Evolutionary conservation across 805 yeast genomes (phyloP).

Genomic region (Pichia cephalocereana): DNA sequence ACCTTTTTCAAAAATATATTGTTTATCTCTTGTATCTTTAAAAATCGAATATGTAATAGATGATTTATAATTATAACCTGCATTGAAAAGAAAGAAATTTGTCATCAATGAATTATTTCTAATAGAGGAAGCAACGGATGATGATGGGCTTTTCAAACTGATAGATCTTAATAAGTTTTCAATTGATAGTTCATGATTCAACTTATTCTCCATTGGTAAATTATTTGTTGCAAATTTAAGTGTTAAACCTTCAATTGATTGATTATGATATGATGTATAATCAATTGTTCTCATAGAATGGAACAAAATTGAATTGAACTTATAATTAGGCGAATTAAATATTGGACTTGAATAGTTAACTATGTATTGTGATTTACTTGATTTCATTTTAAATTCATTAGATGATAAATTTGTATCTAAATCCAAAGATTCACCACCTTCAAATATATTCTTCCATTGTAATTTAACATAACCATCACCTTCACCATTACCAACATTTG

Average conservation of each 20-base stretch:
- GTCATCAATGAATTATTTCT: constrained; percentile 25
- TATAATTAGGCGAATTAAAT: constrained; percentile 30
- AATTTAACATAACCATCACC: constrained; percentile 88
- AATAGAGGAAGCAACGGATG: constrained; percentile 9
- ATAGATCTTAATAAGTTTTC: constrained; percentile 38
- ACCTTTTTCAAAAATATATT: constrained; percentile 36
- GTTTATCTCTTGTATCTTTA: constrained; percentile 37
- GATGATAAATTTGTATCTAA: constrained; percentile 36
- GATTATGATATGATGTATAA: constrained; percentile 37
- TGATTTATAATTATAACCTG: constrained; percentile 39
- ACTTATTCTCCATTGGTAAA: constrained; percentile 19
- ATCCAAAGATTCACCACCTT: constrained; percentile 44
- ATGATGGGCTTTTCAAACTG: constrained; percentile 9
- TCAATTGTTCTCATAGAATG: constrained; percentile 39
- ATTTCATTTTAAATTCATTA: constrained; percentile 38
- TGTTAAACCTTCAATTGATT: constrained; percentile 34
- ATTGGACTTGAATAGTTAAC: constrained; percentile 40
- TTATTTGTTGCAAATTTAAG: constrained; percentile 31
- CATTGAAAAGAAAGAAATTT: constrained; percentile 27
- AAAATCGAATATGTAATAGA: constrained; percentile 31
- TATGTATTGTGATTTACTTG: constrained; percentile 40
- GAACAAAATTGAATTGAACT: constrained; percentile 31
- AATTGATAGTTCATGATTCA: constrained; percentile 39
- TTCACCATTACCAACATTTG: constrained; percentile 93
- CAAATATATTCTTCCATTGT: constrained; percentile 49